phyloP scores from a whole-genome alignment of 345 rosid species.

The Aegle marmelos region DNA sequence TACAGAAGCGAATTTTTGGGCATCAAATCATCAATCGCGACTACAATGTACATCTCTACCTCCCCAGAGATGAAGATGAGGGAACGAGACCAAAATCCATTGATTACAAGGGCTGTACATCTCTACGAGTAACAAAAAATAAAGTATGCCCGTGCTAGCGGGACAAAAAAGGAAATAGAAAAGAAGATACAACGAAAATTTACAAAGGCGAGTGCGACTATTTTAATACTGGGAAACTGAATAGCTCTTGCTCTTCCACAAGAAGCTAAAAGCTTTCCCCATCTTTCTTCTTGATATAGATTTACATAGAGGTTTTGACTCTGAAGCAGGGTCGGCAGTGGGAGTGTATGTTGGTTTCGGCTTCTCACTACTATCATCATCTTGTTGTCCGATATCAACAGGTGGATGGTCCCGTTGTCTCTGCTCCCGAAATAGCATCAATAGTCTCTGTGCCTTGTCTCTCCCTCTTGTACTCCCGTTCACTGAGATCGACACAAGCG shows the following conservation, averaged over 20 bases:
- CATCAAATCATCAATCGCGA: conserved; percentile 3
- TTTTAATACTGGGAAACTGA: conserved; percentile 50
- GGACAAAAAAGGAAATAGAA: conserved; percentile 19
- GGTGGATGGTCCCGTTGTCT: conserved; percentile 75
- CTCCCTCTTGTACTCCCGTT: conserved; percentile 80
- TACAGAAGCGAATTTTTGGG: background rate
- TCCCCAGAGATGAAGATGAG: conserved; percentile 13
- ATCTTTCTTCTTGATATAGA: conserved; percentile 68
- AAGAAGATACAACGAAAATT: conserved; percentile 38
- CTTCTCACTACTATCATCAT: conserved; percentile 40
- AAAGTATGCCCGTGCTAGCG: conserved; percentile 22
- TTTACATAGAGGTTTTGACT: conserved; percentile 59
- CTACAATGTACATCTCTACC: conserved; percentile 16
- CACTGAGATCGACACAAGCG: conserved; percentile 86
- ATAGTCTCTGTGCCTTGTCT: conserved; percentile 89
- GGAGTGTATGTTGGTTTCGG: conserved; percentile 24
- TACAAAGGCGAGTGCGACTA: conserved; percentile 35
- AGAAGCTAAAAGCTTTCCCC: conserved; percentile 68
- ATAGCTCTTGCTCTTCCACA: conserved; percentile 93
- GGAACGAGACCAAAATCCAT: conserved; percentile 26
- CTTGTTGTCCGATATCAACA: conserved; percentile 21
- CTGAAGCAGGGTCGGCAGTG: conserved; percentile 30
- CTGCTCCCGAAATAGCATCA: conserved; percentile 88
- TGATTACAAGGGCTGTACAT: conserved; percentile 56
- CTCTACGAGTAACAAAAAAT: conserved; percentile 32